Evolutionary conservation across 805 yeast species (phyloP), one percentile per base, ranked within the genome.

Genomic region (Starmerella etchellsii): DNA sequence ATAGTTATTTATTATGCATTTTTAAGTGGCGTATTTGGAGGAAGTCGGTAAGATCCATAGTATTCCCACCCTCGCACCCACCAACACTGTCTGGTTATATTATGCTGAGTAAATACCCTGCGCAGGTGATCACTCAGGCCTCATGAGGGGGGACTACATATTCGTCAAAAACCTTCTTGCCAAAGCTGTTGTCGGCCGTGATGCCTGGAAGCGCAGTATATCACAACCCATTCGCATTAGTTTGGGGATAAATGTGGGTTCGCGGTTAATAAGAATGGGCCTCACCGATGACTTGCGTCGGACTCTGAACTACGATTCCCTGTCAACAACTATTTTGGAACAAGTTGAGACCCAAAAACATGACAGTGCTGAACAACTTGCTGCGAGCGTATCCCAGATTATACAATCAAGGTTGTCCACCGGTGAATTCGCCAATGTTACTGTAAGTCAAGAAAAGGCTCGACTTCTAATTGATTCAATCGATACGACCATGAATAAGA

Each of bases 271-370:
- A 20, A 64, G 70, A 41, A 87, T 95, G n/a, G 75, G 88, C n/a
- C 60, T 62, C 11, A 73, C 77, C 0, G 97, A 88, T 60, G 88
- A 87, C 54, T 67, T 88, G 51, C 71, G 74, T 44, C 74, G 80
- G 53, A 80, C 95, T 4, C 70, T 88, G 48, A 88, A 88, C 60
- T 88, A 88, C 59, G 96, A 95, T 2, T 85, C 76, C 4, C 69
- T 88, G 4, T 74, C 88, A 3, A 66, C 83, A 37, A 72, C 73
- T 31, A 62, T 88, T n/a, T 58, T 71, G 30, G 64, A 67, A 4
- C 70, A 61, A 48, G 71, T 81, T 47, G 70, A 66, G 31, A 39
- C 5, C 24, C 31, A 16, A 58, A 67, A 44, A 61, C 60, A 20
- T 64, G 55, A 41, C 55, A 40, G 23, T 60, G 66, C 57, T 60